These are phyloP conservation scores for Ceratobasidium papillatum DNA, from an alignment of 1,284 basidiomycete genomes.

Conservation along the genomic window DNA sequence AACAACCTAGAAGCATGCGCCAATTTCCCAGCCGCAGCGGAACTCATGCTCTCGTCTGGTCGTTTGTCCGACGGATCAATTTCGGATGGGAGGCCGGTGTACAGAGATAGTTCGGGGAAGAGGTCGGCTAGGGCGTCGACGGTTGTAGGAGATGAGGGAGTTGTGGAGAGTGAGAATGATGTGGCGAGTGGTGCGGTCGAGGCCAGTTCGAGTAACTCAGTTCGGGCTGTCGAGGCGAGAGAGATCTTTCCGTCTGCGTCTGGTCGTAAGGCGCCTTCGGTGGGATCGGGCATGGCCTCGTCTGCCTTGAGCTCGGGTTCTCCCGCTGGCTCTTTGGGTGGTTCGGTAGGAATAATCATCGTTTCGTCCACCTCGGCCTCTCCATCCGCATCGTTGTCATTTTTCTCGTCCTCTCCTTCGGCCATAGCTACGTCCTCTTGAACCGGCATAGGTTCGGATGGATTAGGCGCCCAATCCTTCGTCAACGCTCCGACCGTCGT, in stretches of 20 bases:
- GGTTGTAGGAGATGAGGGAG: conserved; percentile 40
- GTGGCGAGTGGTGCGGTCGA: not conserved
- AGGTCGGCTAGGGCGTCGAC: conserved; percentile 51
- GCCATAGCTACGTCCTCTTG: conserved; percentile 51
- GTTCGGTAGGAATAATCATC: conserved; percentile 25
- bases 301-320: conserved; percentile 44
- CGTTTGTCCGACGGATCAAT: conserved; percentile 53
- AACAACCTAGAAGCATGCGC: conserved; percentile 61
- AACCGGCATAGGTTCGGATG: conserved; percentile 48
- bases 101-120: conserved; percentile 61
- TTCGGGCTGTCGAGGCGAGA: conserved; percentile 52
- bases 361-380: conserved; percentile 46
- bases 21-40: conserved; percentile 51
- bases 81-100: conserved; percentile 50
- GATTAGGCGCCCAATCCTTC: conserved; percentile 50
- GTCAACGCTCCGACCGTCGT: conserved; percentile 48
- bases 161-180: conserved; percentile 47
- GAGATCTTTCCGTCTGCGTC: conserved; percentile 52
- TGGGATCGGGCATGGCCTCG: conserved; percentile 60
- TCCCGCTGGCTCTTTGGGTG: conserved; percentile 47
- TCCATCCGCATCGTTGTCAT: conserved; percentile 50
- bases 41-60: conserved; percentile 56
- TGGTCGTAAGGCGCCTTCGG: conserved; percentile 58
- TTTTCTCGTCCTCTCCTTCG: conserved; percentile 44
- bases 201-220: not conserved